A percentile compares a stretch with the other conserved stretches of the same genome.
These are phyloP conservation scores for Aegilops speltoides DNA, from an alignment of 176 grass and related monocot species.

Conservation along the genomic window DNA sequence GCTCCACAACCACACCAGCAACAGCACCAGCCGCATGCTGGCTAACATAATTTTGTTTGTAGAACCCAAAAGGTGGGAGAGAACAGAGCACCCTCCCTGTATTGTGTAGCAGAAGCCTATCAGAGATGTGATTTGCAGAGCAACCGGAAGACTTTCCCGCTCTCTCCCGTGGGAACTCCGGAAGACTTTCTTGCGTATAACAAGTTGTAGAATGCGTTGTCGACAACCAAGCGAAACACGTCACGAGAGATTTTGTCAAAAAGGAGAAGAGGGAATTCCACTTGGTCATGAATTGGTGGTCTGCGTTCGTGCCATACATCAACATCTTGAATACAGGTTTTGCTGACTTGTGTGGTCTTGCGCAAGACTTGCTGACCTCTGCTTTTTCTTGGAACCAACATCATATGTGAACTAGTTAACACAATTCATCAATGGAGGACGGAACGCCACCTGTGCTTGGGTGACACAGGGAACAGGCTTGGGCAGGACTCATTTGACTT, in stretches of 20 bases:
- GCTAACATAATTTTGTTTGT: neutral
- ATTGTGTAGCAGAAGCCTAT: neutral
- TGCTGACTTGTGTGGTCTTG: neutral
- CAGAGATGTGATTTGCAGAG: neutral
- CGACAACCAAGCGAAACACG: neutral
- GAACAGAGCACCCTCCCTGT: neutral
- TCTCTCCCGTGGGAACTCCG: neutral
- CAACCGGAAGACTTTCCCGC: neutral
- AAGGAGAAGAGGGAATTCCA: neutral
- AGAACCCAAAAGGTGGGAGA: conserved; percentile 2
- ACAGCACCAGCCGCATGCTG: neutral
- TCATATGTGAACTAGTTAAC: too few relatives aligned
- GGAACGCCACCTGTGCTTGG: too few relatives aligned
- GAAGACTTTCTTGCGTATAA: neutral
- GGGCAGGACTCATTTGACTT: neutral
- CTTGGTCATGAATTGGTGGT: neutral
- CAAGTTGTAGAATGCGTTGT: neutral
- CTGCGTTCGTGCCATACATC: neutral
- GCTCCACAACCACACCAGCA: neutral
- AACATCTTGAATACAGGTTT: neutral
- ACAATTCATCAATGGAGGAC: too few relatives aligned
- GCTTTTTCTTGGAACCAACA: neutral
- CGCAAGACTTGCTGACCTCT: neutral
- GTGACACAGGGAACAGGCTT: neutral
- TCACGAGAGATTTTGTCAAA: neutral